Evolutionary conservation across 2,329 filamentous ascomycete species (phyloP).

Genomic region (Thermoascus crustaceus): DNA sequence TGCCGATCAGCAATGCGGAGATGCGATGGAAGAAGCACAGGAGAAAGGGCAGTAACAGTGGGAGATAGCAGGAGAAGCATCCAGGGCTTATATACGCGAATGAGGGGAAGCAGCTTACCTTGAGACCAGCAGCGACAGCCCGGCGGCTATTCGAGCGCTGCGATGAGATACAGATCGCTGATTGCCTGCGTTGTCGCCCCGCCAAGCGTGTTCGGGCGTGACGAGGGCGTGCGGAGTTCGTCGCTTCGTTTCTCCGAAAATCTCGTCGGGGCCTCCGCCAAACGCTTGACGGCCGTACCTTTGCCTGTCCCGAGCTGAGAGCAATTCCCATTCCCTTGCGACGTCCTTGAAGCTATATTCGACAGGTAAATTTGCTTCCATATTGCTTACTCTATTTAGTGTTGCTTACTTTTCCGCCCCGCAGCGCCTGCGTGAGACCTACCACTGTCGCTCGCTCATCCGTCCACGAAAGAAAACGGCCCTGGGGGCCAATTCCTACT

Average conservation of each 20-base stretch:
- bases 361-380: background rate
- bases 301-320: too few species aligned
- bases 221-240: slow-evolving; percentile 3
- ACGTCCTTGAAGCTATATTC: too few species aligned
- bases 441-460: background rate
- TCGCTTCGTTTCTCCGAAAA: slow-evolving; percentile 28
- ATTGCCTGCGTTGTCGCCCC: slow-evolving; percentile 4
- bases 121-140: too few species aligned
- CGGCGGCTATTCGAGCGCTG: slow-evolving; percentile 14
- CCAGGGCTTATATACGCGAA: slow-evolving; percentile 3
- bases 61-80: slow-evolving; percentile 4
- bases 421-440: background rate
- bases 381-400: background rate
- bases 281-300: background rate
- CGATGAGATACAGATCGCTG: slow-evolving; percentile 7
- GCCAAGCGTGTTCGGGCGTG: background rate
- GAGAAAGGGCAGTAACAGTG: background rate
- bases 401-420: slow-evolving; percentile 4
- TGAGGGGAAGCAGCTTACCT: slow-evolving; percentile 11
- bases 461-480: slow-evolving; percentile 5
- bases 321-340: too few species aligned
- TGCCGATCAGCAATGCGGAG: slow-evolving; percentile 8
- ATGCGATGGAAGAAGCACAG: slow-evolving; percentile 4
- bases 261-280: slow-evolving; percentile 16
- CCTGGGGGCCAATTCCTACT: slow-evolving; percentile 15